Evolutionary conservation across 2,329 filamentous ascomycete genomes (phyloP).

Genomic region (Phaeoacremonium minimum): DNA sequence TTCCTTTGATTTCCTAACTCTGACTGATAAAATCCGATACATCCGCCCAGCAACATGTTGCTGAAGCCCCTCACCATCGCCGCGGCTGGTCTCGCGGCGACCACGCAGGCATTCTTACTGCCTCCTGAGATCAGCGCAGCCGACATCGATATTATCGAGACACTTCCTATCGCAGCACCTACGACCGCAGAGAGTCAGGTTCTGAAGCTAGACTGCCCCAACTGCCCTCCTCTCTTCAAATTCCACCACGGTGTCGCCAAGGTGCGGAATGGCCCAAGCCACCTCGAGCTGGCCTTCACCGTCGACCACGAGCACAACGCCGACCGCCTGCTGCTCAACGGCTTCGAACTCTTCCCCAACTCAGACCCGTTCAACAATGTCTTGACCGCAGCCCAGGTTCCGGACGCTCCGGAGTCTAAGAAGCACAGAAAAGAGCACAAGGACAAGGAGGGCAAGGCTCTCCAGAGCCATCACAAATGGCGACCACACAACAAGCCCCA

Average conservation of each 20-base stretch:
- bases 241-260: slow-evolving; percentile 14
- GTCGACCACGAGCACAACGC: slow-evolving; percentile 38
- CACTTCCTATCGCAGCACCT: slow-evolving; percentile 28
- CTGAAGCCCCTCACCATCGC: slow-evolving; percentile 39
- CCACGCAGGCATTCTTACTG: slow-evolving; percentile 45
- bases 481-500: slow-evolving; percentile 14
- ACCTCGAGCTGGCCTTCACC: slow-evolving; percentile 50
- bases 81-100: slow-evolving; percentile 30
- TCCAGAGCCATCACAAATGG: slow-evolving; percentile 12
- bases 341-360: slow-evolving; percentile 54
- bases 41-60: slow-evolving; percentile 19
- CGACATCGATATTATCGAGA: slow-evolving; percentile 36
- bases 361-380: slow-evolving; percentile 38
- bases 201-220: slow-evolving; percentile 47
- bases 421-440: slow-evolving; percentile 18
- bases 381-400: slow-evolving; percentile 40
- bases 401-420: slow-evolving; percentile 27
- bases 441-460: slow-evolving; percentile 14
- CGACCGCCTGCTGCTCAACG: slow-evolving; percentile 53
- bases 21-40: too few species aligned
- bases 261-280: slow-evolving; percentile 22
- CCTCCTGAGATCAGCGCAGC: slow-evolving; percentile 42
- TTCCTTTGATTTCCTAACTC: background rate
- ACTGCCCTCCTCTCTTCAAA: slow-evolving; percentile 39
- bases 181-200: slow-evolving; percentile 28